phyloP scores from a whole-genome alignment of 169 alveolate genomes.

The Blepharisma undulans region DNA sequence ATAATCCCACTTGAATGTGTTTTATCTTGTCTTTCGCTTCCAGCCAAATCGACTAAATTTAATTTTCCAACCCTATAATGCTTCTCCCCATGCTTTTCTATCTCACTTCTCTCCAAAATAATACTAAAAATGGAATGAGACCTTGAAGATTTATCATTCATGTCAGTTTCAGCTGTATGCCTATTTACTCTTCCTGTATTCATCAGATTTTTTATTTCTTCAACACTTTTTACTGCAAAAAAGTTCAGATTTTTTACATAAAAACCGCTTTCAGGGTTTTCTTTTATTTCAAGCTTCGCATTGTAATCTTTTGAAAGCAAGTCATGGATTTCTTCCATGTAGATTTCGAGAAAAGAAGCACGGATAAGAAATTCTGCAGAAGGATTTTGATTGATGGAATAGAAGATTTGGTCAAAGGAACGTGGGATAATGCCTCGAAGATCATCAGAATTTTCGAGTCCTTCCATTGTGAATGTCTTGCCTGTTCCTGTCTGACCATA shows the following conservation, averaged over 20 bases:
- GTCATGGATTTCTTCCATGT: conserved; percentile 89
- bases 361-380: conserved; percentile 73
- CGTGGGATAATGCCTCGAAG: conserved; percentile 91
- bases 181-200: conserved; percentile 31
- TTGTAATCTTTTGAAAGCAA: conserved; percentile 75
- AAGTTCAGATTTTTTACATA: conserved; percentile 89
- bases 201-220: conserved; percentile 75
- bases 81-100: conserved; percentile 60
- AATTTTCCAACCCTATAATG: conserved; percentile 87
- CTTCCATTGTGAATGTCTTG: conserved; percentile 79
- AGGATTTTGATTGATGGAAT: conserved; percentile 64
- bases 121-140: conserved; percentile 91
- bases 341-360: conserved; percentile 87
- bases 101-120: conserved; percentile 80
- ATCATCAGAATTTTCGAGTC: conserved; percentile 64
- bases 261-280: conserved; percentile 87
- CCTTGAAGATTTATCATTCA: conserved; percentile 82
- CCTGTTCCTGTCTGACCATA: conserved; percentile 47
- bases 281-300: conserved; percentile 87
- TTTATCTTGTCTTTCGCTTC: conserved; percentile 83
- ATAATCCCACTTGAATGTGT: conserved; percentile 85
- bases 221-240: conserved; percentile 82
- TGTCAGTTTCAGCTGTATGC: conserved; percentile 69
- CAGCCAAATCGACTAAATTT: conserved; percentile 93
- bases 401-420: conserved; percentile 90